These are phyloP conservation scores for Parietichytrium sp. DNA, from an alignment of 108 stramenopile species.

Conservation along the genomic window DNA sequence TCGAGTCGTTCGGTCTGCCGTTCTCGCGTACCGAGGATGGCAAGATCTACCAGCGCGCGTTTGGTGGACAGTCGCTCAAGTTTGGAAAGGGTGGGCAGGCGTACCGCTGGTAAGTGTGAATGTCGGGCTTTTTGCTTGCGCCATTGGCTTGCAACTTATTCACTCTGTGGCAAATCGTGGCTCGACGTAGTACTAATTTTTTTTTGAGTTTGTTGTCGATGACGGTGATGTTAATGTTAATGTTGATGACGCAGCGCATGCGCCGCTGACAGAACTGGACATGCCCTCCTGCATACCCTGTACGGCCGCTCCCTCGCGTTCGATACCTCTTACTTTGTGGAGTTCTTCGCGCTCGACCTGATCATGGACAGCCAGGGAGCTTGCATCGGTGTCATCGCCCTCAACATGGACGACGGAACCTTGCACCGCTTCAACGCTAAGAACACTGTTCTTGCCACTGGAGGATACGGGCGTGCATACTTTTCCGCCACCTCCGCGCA, in stretches of 20 bases:
- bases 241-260: constrained; percentile 91
- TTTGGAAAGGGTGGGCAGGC: constrained; percentile 94
- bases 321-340: constrained; percentile 98
- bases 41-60: constrained; percentile 99
- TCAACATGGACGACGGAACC: constrained; percentile 98
- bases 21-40: constrained; percentile 86
- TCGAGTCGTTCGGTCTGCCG: constrained; percentile 77
- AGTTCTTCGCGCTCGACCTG: constrained; percentile 96
- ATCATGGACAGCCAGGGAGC: constrained; percentile 80
- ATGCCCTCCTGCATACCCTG: constrained; percentile 98
- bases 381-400: constrained; percentile 88
- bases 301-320: constrained; percentile 97
- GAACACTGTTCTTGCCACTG: constrained; percentile 96
- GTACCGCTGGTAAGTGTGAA: no score
- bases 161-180: neutral
- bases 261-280: constrained; percentile 98
- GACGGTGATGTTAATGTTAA: constrained; percentile 76
- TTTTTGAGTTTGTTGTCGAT: neutral
- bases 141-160: neutral
- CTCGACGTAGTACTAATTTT: neutral
- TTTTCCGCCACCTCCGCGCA: constrained; percentile 96
- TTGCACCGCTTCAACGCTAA: constrained; percentile 93
- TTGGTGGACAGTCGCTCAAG: constrained; percentile 93
- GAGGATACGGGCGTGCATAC: constrained; percentile 96
- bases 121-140: neutral